Base-by-base conservation (phyloP, 2,329 filamentous ascomycete species). In the Myriosclerotinia scirpicola region DNA sequence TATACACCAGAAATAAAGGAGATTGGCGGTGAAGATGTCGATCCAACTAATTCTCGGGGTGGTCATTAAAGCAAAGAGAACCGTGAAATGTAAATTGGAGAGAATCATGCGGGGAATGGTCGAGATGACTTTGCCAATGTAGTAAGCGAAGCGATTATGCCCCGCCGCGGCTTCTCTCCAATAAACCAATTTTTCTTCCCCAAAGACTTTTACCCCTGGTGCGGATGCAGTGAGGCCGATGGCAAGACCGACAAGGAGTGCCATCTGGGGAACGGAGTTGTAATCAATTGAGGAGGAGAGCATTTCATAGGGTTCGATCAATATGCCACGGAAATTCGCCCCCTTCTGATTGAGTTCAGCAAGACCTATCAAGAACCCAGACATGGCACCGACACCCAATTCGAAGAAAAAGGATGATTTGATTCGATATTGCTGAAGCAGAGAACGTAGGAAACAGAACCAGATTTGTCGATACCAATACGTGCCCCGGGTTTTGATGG, bases 371-470 rank as follows among this genome's bases (percentile, higher is more conserved):
- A 87, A 75, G 11, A 81, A 76, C 3, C 84, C 85, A 0, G 84
- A 81, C 2, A 86, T 74, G 0, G 79, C 79, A 6, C 82, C 82
- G 46, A 86, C 79, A 9, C 78, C 80, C 68, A 87, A 80, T 73
- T 87, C 85, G 66, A 84, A 83, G 73, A 80, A 81, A 74, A 87
- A 81, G 1, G 80, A 79, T 0, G 80, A 79, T 63, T 80, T 80
- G 44, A 79, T 77, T 38, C 85, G 84, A 69, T 82, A 83, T 75
- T 88, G 85, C 74, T 88, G 86, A 4, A 83, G 77, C 69, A 86
- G 79, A 6, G 84, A 80, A 2, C 86, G 81, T 2, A 74, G 71
- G 50, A 85, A 78, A 70, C 84, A 86, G 30, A 85, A 81, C 77
- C 80, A 83, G 0, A 79, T 76, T 76, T 88, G 85, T 58, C 79